These are phyloP conservation scores for Wickerhamomyces sydowiorum DNA, from an alignment of 805 yeast genomes.

Conservation along the genomic window DNA sequence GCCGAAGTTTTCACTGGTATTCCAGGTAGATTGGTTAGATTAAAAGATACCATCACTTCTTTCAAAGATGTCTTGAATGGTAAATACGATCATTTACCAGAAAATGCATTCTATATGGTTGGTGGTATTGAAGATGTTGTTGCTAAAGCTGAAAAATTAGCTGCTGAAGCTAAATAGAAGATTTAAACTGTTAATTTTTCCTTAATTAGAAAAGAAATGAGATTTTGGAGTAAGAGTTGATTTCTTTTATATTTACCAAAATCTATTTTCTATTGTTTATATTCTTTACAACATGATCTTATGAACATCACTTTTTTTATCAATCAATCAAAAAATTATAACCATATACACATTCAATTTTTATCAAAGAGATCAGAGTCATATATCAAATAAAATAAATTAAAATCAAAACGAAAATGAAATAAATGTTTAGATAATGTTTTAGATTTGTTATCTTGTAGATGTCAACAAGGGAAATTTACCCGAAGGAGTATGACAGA, in stretches of 20 bases:
- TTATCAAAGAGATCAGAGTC: neutral
- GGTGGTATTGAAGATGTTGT: slow-evolving; percentile 99
- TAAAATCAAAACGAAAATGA: neutral
- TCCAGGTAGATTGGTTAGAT: slow-evolving; percentile 94
- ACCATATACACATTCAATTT: neutral
- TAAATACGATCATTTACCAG: slow-evolving; percentile 98
- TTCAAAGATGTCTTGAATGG: slow-evolving; percentile 97
- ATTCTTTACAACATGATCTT: neutral
- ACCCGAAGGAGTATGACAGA: no score
- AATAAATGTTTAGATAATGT: slow-evolving; percentile 1
- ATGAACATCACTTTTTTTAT: neutral
- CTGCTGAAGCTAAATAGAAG: slow-evolving; percentile 76
- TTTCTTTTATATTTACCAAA: neutral
- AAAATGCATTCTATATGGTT: slow-evolving; percentile 99
- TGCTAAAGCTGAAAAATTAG: slow-evolving; percentile 98
- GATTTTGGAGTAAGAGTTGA: neutral
- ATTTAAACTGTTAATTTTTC: neutral
- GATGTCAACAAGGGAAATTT: no score
- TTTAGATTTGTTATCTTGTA: no score
- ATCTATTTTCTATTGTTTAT: neutral
- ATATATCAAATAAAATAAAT: neutral
- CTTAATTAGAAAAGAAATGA: no score
- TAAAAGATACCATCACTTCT: slow-evolving; percentile 89
- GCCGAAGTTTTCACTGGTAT: slow-evolving; percentile 99
- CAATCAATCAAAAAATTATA: neutral